phyloP scores from a whole-genome alignment of 2,329 filamentous ascomycete species.

The Aspergillus chevalieri region DNA sequence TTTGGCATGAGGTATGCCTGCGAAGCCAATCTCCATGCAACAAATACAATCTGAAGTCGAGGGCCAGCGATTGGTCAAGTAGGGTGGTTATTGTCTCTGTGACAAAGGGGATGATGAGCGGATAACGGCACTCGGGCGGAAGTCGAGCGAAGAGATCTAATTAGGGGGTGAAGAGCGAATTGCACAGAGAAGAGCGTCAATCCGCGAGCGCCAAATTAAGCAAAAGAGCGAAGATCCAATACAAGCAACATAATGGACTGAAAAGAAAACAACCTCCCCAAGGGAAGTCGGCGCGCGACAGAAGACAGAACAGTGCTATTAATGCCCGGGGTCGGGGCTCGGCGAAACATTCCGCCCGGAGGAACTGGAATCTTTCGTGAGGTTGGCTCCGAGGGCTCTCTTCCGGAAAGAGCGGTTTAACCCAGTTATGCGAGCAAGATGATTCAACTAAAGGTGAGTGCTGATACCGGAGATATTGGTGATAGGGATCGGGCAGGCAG shows the following conservation, averaged over 20 bases:
- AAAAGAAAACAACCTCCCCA: conserved; percentile 2
- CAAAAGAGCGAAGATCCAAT: conserved; percentile 1
- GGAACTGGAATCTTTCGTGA: conserved; percentile 13
- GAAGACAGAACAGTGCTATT: neutral
- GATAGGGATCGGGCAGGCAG: too few species aligned
- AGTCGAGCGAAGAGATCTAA: too few species aligned
- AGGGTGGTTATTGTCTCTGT: conserved; percentile 4
- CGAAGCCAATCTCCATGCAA: conserved; percentile 10
- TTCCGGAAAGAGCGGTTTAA: neutral
- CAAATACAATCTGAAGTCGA: neutral
- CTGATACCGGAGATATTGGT: neutral
- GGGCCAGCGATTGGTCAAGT: conserved; percentile 2
- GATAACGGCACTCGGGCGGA: neutral
- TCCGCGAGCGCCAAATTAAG: conserved; percentile 1
- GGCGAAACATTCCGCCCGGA: conserved; percentile 19
- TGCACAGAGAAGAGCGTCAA: neutral
- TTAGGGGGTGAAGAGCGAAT: too few species aligned
- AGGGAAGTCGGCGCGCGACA: conserved; percentile 8
- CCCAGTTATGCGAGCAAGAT: conserved; percentile 53
- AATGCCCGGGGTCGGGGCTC: conserved; percentile 17
- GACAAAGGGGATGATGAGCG: conserved; percentile 10
- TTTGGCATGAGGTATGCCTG: conserved; percentile 27
- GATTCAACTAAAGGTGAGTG: conserved; percentile 76
- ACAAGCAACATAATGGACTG: conserved; percentile 1
- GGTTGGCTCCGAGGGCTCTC: neutral